A percentile compares a stretch with the other conserved stretches of the same genome.
These are phyloP conservation scores for Actinomortierella wolfii DNA, from an alignment of 371 early-diverging fungal genomes.

Conservation along the genomic window DNA sequence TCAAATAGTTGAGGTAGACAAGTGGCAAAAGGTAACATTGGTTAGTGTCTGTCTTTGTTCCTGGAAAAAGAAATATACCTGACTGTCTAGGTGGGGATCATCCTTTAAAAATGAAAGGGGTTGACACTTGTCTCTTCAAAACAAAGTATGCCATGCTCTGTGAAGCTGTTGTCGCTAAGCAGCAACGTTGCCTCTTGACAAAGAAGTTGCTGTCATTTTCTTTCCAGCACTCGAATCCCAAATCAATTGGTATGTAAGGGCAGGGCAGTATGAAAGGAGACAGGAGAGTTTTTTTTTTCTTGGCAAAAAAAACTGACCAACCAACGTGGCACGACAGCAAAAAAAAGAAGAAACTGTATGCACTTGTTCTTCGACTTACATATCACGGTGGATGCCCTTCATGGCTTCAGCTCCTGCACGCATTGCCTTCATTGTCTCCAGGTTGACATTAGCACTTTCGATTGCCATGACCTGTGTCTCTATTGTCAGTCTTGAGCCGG, in stretches of 20 bases:
- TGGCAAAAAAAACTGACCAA: constrained; percentile 8
- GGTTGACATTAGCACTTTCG: constrained; percentile 94
- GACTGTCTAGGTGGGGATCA: neutral
- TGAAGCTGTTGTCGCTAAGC: too few species aligned
- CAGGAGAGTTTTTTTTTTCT: neutral
- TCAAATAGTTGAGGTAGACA: constrained; percentile 5
- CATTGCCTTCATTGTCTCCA: constrained; percentile 97
- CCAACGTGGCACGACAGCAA: neutral
- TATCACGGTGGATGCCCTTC: constrained; percentile 91
- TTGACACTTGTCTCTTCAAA: too few species aligned
- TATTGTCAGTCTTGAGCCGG: constrained; percentile 89
- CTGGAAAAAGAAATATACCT: neutral
- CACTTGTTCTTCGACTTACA: too few species aligned
- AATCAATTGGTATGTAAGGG: too few species aligned
- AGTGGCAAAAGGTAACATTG: neutral
- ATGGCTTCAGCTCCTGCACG: constrained; percentile 92
- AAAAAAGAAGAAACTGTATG: too few species aligned
- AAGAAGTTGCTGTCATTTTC: too few species aligned
- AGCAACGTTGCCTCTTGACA: too few species aligned
- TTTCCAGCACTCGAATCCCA: too few species aligned
- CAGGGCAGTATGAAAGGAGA: too few species aligned
- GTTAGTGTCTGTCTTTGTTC: too few species aligned
- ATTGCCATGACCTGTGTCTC: constrained; percentile 96
- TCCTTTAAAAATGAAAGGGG: too few species aligned
- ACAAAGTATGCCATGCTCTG: too few species aligned